phyloP scores from a whole-genome alignment of 805 yeast species.

The Wickerhamiella musiphila region DNA sequence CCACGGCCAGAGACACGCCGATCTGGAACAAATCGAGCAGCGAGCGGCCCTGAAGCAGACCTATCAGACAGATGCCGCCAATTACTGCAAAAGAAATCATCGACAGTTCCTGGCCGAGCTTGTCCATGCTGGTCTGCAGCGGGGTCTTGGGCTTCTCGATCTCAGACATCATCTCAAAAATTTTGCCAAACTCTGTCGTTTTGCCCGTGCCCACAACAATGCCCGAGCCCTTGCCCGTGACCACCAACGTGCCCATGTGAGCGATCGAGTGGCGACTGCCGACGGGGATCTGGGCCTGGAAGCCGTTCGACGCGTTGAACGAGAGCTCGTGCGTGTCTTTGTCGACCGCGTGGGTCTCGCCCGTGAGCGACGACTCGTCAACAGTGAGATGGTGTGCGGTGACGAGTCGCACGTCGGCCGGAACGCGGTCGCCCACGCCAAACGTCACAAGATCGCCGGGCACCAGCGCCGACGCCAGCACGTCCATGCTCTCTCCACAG shows the following conservation, averaged over 20 bases:
- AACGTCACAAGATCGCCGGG: conserved; percentile 93
- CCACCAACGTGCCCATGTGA: conserved; percentile 92
- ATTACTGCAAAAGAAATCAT: conserved; percentile 70
- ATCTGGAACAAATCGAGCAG: conserved; percentile 98
- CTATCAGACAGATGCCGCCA: conserved; percentile 81
- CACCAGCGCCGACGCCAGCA: conserved; percentile 71
- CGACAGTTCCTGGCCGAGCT: conserved; percentile 80
- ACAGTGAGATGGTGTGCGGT: conserved; percentile 65
- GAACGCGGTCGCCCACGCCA: conserved; percentile 85
- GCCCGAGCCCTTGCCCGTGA: conserved; percentile 92
- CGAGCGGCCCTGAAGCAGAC: conserved; percentile 76
- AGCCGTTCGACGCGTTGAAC: too few relatives aligned
- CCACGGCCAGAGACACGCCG: conserved; percentile 93
- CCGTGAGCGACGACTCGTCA: conserved; percentile 90
- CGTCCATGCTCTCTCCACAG: conserved; percentile 59
- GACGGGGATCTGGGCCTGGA: conserved; percentile 27
- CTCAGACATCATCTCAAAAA: conserved; percentile 85
- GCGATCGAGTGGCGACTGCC: conserved; percentile 66
- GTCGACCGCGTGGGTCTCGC: conserved; percentile 78
- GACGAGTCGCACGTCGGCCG: conserved; percentile 79
- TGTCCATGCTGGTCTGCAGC: conserved; percentile 86
- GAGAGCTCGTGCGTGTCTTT: conserved; percentile 32
- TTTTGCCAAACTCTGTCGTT: conserved; percentile 85
- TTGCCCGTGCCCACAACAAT: conserved; percentile 81
- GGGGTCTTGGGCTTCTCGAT: conserved; percentile 98